Percentiles rank a stretch among this genome's conserved stretches.
phyloP scores from a whole-genome alignment of 257 asterid genomes.

The Plantago ovata region DNA sequence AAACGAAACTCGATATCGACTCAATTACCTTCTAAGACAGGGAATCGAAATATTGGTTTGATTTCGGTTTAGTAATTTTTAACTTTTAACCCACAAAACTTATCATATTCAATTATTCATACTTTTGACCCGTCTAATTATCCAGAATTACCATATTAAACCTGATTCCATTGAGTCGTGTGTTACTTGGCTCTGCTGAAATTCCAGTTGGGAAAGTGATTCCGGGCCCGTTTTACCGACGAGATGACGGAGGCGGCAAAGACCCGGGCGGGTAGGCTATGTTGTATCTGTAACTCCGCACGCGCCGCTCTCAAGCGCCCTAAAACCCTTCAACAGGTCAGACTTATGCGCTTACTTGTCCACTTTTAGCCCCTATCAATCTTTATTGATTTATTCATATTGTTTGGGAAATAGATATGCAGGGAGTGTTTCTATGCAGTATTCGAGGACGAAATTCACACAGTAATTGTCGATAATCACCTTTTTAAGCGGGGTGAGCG shows the following conservation, averaged over 20 bases:
- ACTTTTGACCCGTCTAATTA: too few species aligned
- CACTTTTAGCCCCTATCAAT: background rate
- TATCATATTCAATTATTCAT: too few species aligned
- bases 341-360: background rate
- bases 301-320: conserved; percentile 95
- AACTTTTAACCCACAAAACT: too few species aligned
- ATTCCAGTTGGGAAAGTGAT: too few species aligned
- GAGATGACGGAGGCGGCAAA: conserved; percentile 38
- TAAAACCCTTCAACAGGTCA: conserved; percentile 84
- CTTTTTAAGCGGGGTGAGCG: conserved; percentile 90
- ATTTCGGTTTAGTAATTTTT: too few species aligned
- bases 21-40: too few species aligned
- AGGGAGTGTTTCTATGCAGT: conserved; percentile 81
- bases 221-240: conserved; percentile 7
- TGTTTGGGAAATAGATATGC: conserved; percentile 45
- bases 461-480: conserved; percentile 66
- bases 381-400: background rate
- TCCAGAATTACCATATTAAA: too few species aligned
- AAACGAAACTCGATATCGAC: too few species aligned
- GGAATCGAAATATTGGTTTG: too few species aligned
- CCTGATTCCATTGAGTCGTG: too few species aligned
- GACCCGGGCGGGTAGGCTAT: conserved; percentile 45
- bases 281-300: conserved; percentile 56
- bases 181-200: too few species aligned
- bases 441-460: conserved; percentile 89